phyloP scores from a whole-genome alignment of 129 eudicot species.

The Glebionis coronaria region DNA sequence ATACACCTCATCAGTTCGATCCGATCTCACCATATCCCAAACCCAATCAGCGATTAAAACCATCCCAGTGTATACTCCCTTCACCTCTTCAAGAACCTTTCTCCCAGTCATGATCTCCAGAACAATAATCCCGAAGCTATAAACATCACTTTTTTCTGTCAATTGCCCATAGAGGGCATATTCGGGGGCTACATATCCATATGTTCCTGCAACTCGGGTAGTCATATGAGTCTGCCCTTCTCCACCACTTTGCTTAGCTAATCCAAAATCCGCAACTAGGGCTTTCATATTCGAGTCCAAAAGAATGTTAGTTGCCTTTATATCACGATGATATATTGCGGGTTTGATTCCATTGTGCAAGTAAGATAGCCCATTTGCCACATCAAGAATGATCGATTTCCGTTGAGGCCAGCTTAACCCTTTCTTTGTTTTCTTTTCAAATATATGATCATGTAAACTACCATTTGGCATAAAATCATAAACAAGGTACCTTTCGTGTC shows the following conservation, averaged over 20 bases:
- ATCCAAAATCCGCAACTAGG: slow-evolving; percentile 75
- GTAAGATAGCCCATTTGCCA: slow-evolving; percentile 76
- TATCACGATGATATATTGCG: slow-evolving; percentile 74
- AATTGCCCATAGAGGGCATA: slow-evolving; percentile 79
- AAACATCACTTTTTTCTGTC: slow-evolving; percentile 76
- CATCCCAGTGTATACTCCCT: slow-evolving; percentile 27
- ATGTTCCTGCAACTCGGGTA: slow-evolving; percentile 74
- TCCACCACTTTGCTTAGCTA: slow-evolving; percentile 64
- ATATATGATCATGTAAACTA: slow-evolving; percentile 69
- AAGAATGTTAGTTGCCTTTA: slow-evolving; percentile 70
- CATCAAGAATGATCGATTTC: slow-evolving; percentile 65
- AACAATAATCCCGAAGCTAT: slow-evolving; percentile 71
- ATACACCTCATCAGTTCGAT: slow-evolving; percentile 35
- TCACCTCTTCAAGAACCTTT: slow-evolving; percentile 53
- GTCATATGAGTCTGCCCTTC: slow-evolving; percentile 63
- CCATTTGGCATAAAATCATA: slow-evolving; percentile 82
- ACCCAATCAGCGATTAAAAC: slow-evolving; percentile 75
- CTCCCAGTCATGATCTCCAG: slow-evolving; percentile 75
- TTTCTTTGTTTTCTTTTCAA: slow-evolving; percentile 1
- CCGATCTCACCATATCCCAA: slow-evolving; percentile 56
- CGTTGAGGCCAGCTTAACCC: slow-evolving; percentile 66
- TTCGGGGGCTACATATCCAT: slow-evolving; percentile 86
- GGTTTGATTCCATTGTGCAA: slow-evolving; percentile 80
- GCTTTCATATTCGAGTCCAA: slow-evolving; percentile 72
- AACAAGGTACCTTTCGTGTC: slow-evolving; percentile 60